phyloP scores from a whole-genome alignment of 73 alveolate species.

The Stentor roeselii region DNA sequence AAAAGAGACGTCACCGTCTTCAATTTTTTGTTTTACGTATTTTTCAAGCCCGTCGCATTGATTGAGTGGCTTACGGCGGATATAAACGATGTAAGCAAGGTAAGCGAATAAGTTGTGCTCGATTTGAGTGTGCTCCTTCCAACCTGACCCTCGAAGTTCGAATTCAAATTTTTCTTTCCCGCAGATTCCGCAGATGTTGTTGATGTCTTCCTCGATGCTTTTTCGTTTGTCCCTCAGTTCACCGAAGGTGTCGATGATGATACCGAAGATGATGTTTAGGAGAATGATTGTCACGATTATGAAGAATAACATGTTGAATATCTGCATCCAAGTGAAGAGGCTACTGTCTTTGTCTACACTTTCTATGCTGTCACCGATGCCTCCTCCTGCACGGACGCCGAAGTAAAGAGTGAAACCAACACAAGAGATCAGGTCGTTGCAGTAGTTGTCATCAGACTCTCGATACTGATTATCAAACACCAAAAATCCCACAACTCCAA shows the following conservation, averaged over 20 bases:
- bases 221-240: conserved; percentile 67
- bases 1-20: conserved; percentile 18
- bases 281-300: conserved; percentile 64
- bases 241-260: conserved; percentile 80
- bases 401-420: conserved; percentile 64
- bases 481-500: neutral
- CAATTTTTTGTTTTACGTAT: conserved; percentile 41
- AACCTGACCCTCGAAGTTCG: conserved; percentile 56
- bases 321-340: conserved; percentile 48
- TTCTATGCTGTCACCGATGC: conserved; percentile 64
- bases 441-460: conserved; percentile 23
- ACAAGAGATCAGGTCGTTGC: conserved; percentile 68
- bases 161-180: conserved; percentile 69
- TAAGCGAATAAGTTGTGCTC: conserved; percentile 66
- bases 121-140: conserved; percentile 43
- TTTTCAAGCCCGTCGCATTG: conserved; percentile 59
- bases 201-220: conserved; percentile 58
- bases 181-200: conserved; percentile 78
- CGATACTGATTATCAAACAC: neutral
- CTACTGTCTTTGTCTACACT: conserved; percentile 11
- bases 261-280: conserved; percentile 70
- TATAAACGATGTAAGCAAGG: conserved; percentile 49
- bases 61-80: conserved; percentile 37
- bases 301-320: conserved; percentile 76
- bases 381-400: conserved; percentile 84